Evolutionary conservation across 495 filamentous ascomycete species (phyloP), one percentile per base, ranked within the genome.

Genomic region (Talaromyces borbonicus): DNA sequence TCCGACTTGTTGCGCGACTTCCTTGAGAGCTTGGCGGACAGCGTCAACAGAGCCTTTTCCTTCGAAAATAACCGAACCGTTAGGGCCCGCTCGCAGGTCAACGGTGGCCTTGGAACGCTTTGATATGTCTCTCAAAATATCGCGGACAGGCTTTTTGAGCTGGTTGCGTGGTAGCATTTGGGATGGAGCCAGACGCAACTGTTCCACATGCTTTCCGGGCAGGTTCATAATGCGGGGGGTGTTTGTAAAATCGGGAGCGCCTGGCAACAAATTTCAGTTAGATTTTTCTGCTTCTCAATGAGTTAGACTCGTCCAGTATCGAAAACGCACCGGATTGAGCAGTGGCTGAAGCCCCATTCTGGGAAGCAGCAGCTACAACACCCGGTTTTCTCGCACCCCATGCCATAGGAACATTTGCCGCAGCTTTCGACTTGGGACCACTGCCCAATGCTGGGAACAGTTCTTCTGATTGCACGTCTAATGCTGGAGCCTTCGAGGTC

Each of bases 391-490:
- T n/a, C 67, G 71, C 71, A 40, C 80, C 79, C 84, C 84, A 95
- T 33, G 81, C 74, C 31, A 80, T 78, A 25, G 83, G 69, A 42
- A 62, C 61, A 24, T 66, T 52, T 59, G 77, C 66, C 52, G 80
- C 65, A 51, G 70, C 61, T 51, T 72, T 62, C 16, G 83, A 67
- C 63, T 84, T 83, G 25, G 82, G 71, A 8, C 78, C 78, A 39
- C 82, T 79, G 40, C 86, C 92, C 37, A 98, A 73, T 27, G 87
- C 79, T 15, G 92, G 92, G 68, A 98, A 98, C 31, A 82, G 67
- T 62, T 95, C 90, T 56, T 89, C 84, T 3, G 89, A 95, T 51
- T 82, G 72, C 6, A 87, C 84, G 61, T 97, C 85, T 36, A 95
- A 67, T 19, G 60, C 58, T 33, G 66, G 58, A 8, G 67, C 49